Conservation (phyloP, 371 early-diverging fungal species). For the Rhizopus arrhizus region DNA sequence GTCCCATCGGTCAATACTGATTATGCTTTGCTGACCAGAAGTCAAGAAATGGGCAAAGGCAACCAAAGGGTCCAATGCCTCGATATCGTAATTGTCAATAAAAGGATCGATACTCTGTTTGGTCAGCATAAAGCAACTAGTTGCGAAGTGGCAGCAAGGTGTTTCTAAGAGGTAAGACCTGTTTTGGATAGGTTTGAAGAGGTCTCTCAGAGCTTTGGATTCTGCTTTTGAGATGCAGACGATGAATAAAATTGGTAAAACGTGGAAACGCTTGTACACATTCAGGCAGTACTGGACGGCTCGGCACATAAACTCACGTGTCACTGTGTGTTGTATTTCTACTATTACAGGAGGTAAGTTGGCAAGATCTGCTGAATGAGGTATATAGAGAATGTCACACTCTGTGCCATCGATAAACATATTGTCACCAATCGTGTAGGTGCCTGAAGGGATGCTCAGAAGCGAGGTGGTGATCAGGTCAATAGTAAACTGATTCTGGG, state of each 20-base stretch:
- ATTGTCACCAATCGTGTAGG: slow-evolving; percentile 15
- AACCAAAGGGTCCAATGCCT: slow-evolving; percentile 19
- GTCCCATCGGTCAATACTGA: slow-evolving; percentile 19
- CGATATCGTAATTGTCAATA: slow-evolving; percentile 16
- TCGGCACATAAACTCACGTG: slow-evolving; percentile 22
- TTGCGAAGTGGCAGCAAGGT: slow-evolving; percentile 20
- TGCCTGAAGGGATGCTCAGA: slow-evolving; percentile 7
- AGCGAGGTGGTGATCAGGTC: slow-evolving; percentile 15
- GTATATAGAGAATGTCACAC: slow-evolving; percentile 18
- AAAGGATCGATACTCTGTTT: slow-evolving; percentile 23
- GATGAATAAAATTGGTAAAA: slow-evolving; percentile 17
- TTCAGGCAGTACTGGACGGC: slow-evolving; percentile 20
- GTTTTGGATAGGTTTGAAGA: slow-evolving; percentile 20
- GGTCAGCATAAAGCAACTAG: slow-evolving; percentile 22
- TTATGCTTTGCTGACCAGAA: slow-evolving; percentile 23
- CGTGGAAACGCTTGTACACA: slow-evolving; percentile 19
- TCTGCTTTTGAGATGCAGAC: slow-evolving; percentile 20
- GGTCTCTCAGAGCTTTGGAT: slow-evolving; percentile 16
- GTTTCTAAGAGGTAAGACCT: slow-evolving; percentile 22
- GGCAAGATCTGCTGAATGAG: slow-evolving; percentile 19
- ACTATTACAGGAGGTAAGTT: slow-evolving; percentile 11
- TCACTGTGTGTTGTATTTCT: slow-evolving; percentile 20
- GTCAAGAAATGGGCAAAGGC: slow-evolving; percentile 21
- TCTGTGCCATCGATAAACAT: slow-evolving; percentile 19
- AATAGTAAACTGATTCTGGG: slow-evolving; percentile 18